Conservation (phyloP, 345 rosid genomes). For the Eucalyptus sp. region DNA sequence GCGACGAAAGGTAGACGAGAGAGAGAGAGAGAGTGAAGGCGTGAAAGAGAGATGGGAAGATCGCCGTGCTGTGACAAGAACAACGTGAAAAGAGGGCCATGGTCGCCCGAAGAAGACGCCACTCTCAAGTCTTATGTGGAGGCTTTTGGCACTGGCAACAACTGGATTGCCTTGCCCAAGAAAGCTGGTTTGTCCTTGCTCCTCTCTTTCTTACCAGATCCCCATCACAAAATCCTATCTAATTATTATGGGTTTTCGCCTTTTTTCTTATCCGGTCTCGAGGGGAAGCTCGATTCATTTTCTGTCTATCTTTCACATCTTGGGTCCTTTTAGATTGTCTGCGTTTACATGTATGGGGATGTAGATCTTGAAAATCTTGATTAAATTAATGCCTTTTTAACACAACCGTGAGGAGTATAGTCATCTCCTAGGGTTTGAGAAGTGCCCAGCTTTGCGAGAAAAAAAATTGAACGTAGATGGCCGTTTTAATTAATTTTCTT, state of each 20-base stretch:
- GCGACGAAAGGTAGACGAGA: too few relatives aligned
- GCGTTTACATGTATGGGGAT: background rate
- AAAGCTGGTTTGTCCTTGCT: slow-evolving; percentile 31
- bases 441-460: background rate
- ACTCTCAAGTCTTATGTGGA: slow-evolving; percentile 28
- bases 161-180: slow-evolving; percentile 50
- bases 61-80: slow-evolving; percentile 65
- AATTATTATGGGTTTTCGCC: background rate
- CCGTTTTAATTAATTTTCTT: background rate
- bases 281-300: background rate
- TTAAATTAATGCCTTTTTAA: background rate
- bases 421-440: background rate
- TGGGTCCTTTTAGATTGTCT: background rate
- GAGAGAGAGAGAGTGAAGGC: background rate
- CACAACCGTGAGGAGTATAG: background rate
- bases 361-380: background rate
- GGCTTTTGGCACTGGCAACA: slow-evolving; percentile 30
- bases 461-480: background rate
- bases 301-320: background rate
- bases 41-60: slow-evolving; percentile 29
- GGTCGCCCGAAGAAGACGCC: slow-evolving; percentile 67
- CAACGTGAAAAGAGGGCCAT: slow-evolving; percentile 50
- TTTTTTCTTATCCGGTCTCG: background rate
- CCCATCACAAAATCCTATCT: background rate
- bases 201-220: background rate